phyloP scores from a whole-genome alignment of 371 early-diverging fungal genomes.

The Mucor circinelloides region DNA sequence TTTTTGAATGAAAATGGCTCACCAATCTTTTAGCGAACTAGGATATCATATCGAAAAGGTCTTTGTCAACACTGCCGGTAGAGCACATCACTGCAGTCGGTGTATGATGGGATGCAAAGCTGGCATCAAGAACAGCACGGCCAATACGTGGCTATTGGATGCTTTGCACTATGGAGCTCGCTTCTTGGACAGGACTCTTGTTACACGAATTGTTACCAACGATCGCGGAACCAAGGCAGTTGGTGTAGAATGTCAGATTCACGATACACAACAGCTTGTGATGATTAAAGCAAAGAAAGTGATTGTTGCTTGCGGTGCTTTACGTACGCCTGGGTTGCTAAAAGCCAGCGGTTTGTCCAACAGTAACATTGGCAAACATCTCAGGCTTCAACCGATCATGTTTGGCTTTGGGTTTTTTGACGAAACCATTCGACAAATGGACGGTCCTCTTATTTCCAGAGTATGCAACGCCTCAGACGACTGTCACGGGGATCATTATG shows the following conservation, averaged over 20 bases:
- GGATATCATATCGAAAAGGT: conserved; percentile 64
- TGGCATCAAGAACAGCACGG: conserved; percentile 69
- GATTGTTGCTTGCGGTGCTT: conserved; percentile 63
- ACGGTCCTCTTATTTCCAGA: conserved; percentile 64
- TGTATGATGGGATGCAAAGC: conserved; percentile 71
- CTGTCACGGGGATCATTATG: conserved; percentile 55
- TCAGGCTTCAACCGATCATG: conserved; percentile 46
- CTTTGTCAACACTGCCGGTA: conserved; percentile 68
- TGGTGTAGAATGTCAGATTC: conserved; percentile 48
- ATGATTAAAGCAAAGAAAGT: conserved; percentile 50
- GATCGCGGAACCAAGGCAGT: conserved; percentile 42
- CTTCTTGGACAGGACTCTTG: conserved; percentile 61
- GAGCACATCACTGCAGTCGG: conserved; percentile 66
- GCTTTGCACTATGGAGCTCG: conserved; percentile 60
- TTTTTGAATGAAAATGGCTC: not conserved
- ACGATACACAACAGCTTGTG: conserved; percentile 1
- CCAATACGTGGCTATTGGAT: conserved; percentile 69
- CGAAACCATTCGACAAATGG: conserved; percentile 45
- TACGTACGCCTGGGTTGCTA: conserved; percentile 68
- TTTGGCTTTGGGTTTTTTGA: conserved; percentile 50
- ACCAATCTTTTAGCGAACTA: conserved; percentile 34
- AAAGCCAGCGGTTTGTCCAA: conserved; percentile 65
- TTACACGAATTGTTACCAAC: conserved; percentile 52
- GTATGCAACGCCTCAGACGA: conserved; percentile 14
- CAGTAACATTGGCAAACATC: conserved; percentile 63